Evolutionary conservation across 2,329 filamentous ascomycete genomes (phyloP), one percentile per base, ranked within the genome.

Genomic region (Colletotrichum euphorbiae): DNA sequence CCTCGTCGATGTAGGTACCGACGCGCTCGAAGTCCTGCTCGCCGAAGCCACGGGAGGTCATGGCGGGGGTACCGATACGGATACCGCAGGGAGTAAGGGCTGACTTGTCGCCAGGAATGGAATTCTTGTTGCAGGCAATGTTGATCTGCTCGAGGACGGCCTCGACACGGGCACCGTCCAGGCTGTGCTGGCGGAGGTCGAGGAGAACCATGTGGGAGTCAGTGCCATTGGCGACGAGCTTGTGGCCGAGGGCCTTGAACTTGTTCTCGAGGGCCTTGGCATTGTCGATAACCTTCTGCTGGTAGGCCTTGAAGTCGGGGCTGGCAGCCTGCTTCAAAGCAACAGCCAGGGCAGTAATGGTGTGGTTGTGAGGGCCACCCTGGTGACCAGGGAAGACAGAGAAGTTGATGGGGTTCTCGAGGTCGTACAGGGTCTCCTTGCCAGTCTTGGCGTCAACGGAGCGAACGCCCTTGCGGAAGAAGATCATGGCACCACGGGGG

Each of bases 61-160:
- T 99, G 80, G 96, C 96, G 54, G 96, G 96, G 51, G 94, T 96
- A 77, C 96, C 96, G 76, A 99, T 97, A 74, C 96, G 93, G 80
- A 99, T 91, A 85, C 96, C 96, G 77, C 91, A 93, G 62, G 96
- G 96, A 72, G 93, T 97, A 73, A 99, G 89, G 55, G 96, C 96
- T 67, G 93, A 97, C 87, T 97, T 98, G 87, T 99, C 96, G 71
- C 96, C 96, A 45, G 96, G 96, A 68, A 97, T 96, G 69, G 93
- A 91, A 89, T 99, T 99, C 90, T 99, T 99, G 90, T 99, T 99
- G 89, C 94, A 97, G 71, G 96, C 94, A 80, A 99, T 97, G 87
- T 97, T 97, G 83, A 98, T 96, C 81, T 97, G 92, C 86, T 99
- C 96, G 19, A 99, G 91, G 68, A 99, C 92, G 70, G 93, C 91